These are phyloP conservation scores for Pyrenula aspistea DNA, from an alignment of 495 filamentous ascomycete genomes.

Conservation along the genomic window DNA sequence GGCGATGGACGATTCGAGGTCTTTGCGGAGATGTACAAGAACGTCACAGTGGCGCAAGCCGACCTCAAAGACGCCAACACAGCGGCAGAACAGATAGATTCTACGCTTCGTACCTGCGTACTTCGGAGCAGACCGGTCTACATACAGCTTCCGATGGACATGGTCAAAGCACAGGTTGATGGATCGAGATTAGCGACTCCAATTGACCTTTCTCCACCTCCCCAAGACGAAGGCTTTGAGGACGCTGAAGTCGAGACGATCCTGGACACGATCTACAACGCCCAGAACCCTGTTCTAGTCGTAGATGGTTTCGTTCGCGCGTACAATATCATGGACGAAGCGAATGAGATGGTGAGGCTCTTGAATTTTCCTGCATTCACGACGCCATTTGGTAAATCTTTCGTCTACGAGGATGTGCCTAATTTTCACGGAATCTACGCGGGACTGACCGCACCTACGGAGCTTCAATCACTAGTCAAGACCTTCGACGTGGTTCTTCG, in stretches of 20 bases:
- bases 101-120: slow-evolving; percentile 22
- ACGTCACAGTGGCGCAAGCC: slow-evolving; percentile 27
- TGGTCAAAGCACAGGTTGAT: slow-evolving; percentile 15
- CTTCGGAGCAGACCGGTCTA: slow-evolving; percentile 31
- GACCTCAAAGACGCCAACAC: slow-evolving; percentile 21
- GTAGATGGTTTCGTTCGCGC: slow-evolving; percentile 22
- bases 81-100: slow-evolving; percentile 26
- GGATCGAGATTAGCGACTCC: neutral
- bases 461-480: slow-evolving; percentile 16
- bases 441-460: slow-evolving; percentile 13
- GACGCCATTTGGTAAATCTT: slow-evolving; percentile 22
- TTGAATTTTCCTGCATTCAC: slow-evolving; percentile 23
- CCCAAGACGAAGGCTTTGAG: neutral
- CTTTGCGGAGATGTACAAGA: slow-evolving; percentile 24
- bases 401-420: slow-evolving; percentile 22
- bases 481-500: slow-evolving; percentile 20
- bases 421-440: slow-evolving; percentile 26
- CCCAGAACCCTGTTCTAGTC: slow-evolving; percentile 21
- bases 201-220: slow-evolving; percentile 6
- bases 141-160: slow-evolving; percentile 28
- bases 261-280: slow-evolving; percentile 18
- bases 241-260: slow-evolving; percentile 4
- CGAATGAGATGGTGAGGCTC: slow-evolving; percentile 16
- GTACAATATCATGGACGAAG: slow-evolving; percentile 14
- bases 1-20: slow-evolving; percentile 27